Conservation (phyloP, 1,284 basidiomycete genomes). For the Cutaneotrichosporon sp. region DNA sequence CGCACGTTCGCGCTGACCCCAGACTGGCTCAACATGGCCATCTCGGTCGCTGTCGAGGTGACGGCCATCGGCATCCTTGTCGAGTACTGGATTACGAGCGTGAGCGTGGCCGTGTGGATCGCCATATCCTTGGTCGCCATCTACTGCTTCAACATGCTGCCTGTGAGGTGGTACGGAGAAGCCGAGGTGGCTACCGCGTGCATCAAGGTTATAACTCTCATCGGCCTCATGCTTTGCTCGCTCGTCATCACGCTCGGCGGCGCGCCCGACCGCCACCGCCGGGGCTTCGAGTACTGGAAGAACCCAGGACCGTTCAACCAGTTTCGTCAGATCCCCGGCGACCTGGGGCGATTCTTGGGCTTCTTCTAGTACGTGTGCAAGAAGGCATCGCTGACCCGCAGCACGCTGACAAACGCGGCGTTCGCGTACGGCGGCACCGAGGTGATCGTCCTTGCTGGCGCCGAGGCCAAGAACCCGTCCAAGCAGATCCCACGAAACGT, state of each 20-base stretch:
- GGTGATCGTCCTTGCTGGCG: conserved; percentile 32
- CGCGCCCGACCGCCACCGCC: conserved; percentile 32
- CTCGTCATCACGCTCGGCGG: conserved; percentile 29
- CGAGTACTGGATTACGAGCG: conserved; percentile 17
- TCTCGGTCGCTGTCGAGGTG: conserved; percentile 17
- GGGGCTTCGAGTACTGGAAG: conserved; percentile 38
- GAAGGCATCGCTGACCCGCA: conserved; percentile 31
- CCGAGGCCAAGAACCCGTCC: conserved; percentile 52
- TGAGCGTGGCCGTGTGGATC: conserved; percentile 16
- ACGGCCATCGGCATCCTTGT: conserved; percentile 14
- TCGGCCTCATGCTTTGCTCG: conserved; percentile 12
- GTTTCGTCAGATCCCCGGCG: conserved; percentile 15
- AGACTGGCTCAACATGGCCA: conserved; percentile 17
- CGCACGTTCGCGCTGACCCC: background rate
- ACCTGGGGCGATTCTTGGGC: conserved; percentile 32
- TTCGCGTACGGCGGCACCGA: conserved; percentile 44
- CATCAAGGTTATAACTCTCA: conserved; percentile 19
- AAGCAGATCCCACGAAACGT: conserved; percentile 77
- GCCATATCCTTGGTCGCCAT: conserved; percentile 8
- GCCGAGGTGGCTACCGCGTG: conserved; percentile 20
- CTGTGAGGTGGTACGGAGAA: conserved; percentile 20
- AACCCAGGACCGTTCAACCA: conserved; percentile 32
- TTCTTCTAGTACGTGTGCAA: conserved; percentile 34
- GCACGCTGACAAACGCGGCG: conserved; percentile 33
- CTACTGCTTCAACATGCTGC: conserved; percentile 17